Evolutionary conservation across 768 basidiomycete genomes (phyloP).

Genomic region (Serpula lacrymans): DNA sequence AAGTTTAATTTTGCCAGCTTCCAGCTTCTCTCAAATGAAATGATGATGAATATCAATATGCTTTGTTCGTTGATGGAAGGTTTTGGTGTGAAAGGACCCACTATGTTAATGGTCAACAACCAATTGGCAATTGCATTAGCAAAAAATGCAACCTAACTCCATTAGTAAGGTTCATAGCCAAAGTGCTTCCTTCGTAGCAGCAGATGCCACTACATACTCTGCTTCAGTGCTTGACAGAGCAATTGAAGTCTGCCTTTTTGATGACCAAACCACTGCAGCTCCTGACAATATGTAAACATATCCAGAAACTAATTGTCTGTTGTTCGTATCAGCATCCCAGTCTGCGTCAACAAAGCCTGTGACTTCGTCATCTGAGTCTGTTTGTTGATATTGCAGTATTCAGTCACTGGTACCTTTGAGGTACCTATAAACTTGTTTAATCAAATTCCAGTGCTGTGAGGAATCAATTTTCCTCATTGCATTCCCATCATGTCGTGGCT

Average conservation of each 20-base stretch:
- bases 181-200: constrained; percentile 23
- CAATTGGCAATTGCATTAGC: constrained; percentile 5
- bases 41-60: constrained; percentile 36
- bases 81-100: constrained; percentile 13
- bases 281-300: constrained; percentile 23
- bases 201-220: constrained; percentile 28
- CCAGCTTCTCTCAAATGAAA: constrained; percentile 25
- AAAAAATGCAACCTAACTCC: constrained; percentile 5
- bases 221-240: constrained; percentile 32
- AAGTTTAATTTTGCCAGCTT: too few species aligned
- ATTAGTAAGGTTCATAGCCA: constrained; percentile 22
- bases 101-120: constrained; percentile 29
- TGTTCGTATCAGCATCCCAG: constrained; percentile 17
- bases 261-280: constrained; percentile 23
- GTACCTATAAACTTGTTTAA: neutral
- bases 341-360: constrained; percentile 27
- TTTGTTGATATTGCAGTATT: neutral
- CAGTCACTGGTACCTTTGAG: too few species aligned
- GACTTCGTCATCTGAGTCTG: constrained; percentile 7
- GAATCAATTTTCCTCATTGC: too few species aligned
- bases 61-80: constrained; percentile 28
- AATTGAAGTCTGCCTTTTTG: constrained; percentile 24
- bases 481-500: too few species aligned
- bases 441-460: neutral
- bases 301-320: constrained; percentile 21